Conservation (phyloP, 2,329 filamentous ascomycete genomes). For the Juglanconis oblonga region DNA sequence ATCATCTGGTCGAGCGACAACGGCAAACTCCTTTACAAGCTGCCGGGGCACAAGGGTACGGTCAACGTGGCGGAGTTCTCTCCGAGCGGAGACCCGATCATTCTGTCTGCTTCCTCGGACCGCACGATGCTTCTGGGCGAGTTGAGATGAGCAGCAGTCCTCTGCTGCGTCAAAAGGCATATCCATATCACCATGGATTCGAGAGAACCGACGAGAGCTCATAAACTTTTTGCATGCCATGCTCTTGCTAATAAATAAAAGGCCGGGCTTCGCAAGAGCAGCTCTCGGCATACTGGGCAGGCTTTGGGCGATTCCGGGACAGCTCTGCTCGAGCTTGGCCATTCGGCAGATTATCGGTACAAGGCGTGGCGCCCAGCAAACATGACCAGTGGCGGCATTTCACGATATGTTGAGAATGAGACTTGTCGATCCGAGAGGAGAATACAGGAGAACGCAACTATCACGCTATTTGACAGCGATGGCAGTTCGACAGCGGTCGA, state of each 20-base stretch:
- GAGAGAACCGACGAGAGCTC: not conserved
- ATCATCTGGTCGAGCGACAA: slow-evolving; percentile 86
- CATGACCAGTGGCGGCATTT: not conserved
- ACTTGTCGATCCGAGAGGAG: too few relatives aligned
- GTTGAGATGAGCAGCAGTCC: slow-evolving; percentile 54
- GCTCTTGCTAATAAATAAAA: not conserved
- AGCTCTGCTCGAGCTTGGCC: not conserved
- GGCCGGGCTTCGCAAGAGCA: not conserved
- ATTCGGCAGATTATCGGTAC: not conserved
- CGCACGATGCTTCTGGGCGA: slow-evolving; percentile 81
- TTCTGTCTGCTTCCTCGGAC: slow-evolving; percentile 88
- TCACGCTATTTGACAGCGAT: not conserved
- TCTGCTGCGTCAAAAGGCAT: not conserved
- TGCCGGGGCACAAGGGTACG: slow-evolving; percentile 91
- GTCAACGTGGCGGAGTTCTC: slow-evolving; percentile 95
- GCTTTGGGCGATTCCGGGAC: not conserved
- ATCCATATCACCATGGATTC: not conserved
- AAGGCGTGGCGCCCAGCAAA: not conserved
- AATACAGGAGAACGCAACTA: not conserved
- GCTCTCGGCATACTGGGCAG: not conserved
- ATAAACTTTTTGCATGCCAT: not conserved
- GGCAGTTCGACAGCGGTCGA: not conserved
- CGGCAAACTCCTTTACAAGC: slow-evolving; percentile 90
- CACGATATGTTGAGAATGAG: not conserved
- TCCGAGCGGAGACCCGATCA: slow-evolving; percentile 77